Base-by-base conservation (phyloP, 305 asterid species). In the Plantago lanceolata region DNA sequence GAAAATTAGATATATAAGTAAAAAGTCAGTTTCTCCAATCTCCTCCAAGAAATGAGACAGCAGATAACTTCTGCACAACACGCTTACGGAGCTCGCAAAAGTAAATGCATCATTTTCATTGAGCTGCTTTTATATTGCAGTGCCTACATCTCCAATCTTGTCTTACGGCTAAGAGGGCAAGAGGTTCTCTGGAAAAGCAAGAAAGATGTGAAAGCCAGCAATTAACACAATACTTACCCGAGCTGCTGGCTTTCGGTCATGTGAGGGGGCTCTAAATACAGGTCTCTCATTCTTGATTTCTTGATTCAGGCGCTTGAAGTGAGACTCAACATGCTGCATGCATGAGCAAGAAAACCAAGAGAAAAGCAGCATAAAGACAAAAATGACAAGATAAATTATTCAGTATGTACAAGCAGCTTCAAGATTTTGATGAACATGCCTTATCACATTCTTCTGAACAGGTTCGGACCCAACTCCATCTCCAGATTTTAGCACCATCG, bases 381-480 rank as follows among this genome's bases (percentile, higher is more conserved):
- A 71, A 74, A 57, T 70, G 45, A 64, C 48, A 33, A 29, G 43
- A 63, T 24, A 49, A 19, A 40, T 21, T n/a, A 52, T 48, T 71
- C 28, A 65, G 11, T 50, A 71, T 56, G 63, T 31, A 64, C 43
- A 62, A 8, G 65, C 21, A 73, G 68, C 50, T 75, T 63, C 20
- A 68, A 61, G 63, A 57, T 71, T 63, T 57, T 53, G 13, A 56
- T 59, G 51, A 15, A 75, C 89, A 57, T 83, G 86, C 85, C 83
- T 83, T 76, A 81, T 73, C 57, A 72, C 82, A 48, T 71, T 80
- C 76, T 74, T 71, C 74, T 76, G 72, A 51, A 68, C 86, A 64
- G 86, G 65, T 65, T 84, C 89, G 3, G 81, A 70, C 44, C 79
- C 86, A 53, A 65, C 81, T 57, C 79, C 83, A n/a, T 70, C 84